Evolutionary conservation across 1,284 basidiomycete genomes (phyloP).

Genomic region (Waitea zeae): DNA sequence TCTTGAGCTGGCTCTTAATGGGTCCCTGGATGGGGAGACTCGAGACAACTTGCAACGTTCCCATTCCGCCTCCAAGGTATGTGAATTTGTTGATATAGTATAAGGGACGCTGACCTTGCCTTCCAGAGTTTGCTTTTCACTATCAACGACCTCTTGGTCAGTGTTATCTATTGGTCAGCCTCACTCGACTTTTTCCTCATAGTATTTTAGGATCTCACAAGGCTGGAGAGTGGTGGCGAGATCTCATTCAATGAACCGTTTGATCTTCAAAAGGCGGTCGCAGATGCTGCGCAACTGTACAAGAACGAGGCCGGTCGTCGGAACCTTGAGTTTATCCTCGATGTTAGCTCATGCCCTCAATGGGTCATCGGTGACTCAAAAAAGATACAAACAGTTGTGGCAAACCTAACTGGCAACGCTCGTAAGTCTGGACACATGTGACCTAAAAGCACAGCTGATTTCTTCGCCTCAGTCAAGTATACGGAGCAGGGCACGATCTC

Average conservation of each 20-base stretch:
- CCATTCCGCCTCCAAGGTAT: constrained; percentile 67
- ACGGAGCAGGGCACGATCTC: constrained; percentile 50
- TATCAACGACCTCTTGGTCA: constrained; percentile 70
- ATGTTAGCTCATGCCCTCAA: constrained; percentile 33
- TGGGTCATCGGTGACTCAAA: constrained; percentile 54
- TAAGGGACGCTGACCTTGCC: constrained; percentile 2
- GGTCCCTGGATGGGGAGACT: constrained; percentile 62
- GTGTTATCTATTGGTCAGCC: constrained; percentile 7
- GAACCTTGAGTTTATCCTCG: constrained; percentile 45
- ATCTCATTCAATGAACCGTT: constrained; percentile 76
- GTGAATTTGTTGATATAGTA: constrained; percentile 3
- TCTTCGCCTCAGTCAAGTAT: constrained; percentile 44
- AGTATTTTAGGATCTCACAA: constrained; percentile 50
- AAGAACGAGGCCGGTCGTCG: constrained; percentile 55
- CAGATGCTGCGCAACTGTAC: constrained; percentile 51
- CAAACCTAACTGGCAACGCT: constrained; percentile 74
- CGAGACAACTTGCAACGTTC: constrained; percentile 66
- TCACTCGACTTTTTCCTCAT: constrained; percentile 1
- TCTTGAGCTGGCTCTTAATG: constrained; percentile 73
- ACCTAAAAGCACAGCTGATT: not conserved
- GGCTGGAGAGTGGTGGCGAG: constrained; percentile 67
- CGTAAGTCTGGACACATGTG: constrained; percentile 20
- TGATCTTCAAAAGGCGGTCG: constrained; percentile 48
- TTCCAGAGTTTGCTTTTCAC: constrained; percentile 53
- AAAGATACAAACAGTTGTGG: constrained; percentile 70